These are phyloP conservation scores for Amanita brunnescens DNA, from an alignment of 768 basidiomycete species.

Conservation along the genomic window DNA sequence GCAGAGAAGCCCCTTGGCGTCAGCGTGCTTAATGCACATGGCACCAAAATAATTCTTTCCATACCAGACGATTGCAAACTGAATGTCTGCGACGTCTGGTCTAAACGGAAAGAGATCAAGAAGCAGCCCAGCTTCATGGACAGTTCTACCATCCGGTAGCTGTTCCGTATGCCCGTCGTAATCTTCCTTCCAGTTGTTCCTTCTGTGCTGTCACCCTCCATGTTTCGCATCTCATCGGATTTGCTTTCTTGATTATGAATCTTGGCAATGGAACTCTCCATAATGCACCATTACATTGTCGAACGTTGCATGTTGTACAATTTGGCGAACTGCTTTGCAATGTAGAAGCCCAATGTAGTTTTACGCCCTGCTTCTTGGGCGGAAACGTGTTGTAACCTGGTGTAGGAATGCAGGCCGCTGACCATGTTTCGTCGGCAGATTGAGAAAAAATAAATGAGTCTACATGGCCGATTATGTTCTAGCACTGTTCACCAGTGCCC, in stretches of 20 bases:
- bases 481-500: slow-evolving; percentile 1
- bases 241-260: slow-evolving; percentile 5
- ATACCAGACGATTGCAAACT: slow-evolving; percentile 20
- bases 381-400: background rate
- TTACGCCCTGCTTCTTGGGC: background rate
- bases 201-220: background rate
- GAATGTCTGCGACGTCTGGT: slow-evolving; percentile 22
- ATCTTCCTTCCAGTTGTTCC: background rate
- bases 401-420: background rate
- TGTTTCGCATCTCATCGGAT: background rate
- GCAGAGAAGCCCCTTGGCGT: slow-evolving; percentile 49
- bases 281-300: slow-evolving; percentile 5
- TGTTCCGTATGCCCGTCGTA: background rate
- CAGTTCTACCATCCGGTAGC: slow-evolving; percentile 18
- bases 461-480: background rate
- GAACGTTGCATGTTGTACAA: slow-evolving; percentile 4
- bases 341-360: slow-evolving; percentile 6
- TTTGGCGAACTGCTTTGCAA: slow-evolving; percentile 2
- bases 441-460: background rate
- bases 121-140: slow-evolving; percentile 23
- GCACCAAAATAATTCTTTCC: slow-evolving; percentile 19
- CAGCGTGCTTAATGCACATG: slow-evolving; percentile 35
- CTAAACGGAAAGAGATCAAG: slow-evolving; percentile 22
- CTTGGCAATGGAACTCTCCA: slow-evolving; percentile 4
- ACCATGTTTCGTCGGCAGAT: background rate